phyloP scores from a whole-genome alignment of 2,329 filamentous ascomycete genomes.

The Fusarium nurragi region DNA sequence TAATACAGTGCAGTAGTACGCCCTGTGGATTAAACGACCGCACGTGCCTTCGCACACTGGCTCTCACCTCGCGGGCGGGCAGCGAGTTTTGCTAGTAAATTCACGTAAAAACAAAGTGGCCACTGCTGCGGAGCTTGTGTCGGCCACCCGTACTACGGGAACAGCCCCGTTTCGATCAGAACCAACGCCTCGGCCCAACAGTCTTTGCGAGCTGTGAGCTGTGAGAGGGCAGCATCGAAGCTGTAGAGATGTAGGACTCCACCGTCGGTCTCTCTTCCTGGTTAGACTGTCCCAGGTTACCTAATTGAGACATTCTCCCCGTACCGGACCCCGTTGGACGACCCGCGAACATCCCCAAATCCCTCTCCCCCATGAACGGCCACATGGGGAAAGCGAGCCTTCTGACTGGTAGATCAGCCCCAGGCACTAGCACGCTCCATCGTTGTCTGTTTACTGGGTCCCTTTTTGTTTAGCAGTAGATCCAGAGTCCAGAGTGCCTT shows the following conservation, averaged over 20 bases:
- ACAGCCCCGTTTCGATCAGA: background rate
- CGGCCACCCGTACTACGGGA: background rate
- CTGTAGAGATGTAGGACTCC: background rate
- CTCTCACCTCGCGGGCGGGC: background rate
- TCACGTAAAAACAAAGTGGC: background rate
- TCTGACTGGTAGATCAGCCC: constrained; percentile 26
- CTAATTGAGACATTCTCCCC: constrained; percentile 13
- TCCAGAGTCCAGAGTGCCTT: background rate
- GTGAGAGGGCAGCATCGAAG: no score
- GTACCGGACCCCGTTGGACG: no score
- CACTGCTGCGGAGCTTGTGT: background rate
- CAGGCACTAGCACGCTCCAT: background rate
- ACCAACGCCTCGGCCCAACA: background rate
- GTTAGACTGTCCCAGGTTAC: constrained; percentile 11
- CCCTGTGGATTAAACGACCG: background rate
- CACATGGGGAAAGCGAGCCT: constrained; percentile 31
- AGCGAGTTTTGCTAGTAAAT: background rate
- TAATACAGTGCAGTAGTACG: background rate
- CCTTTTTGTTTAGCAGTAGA: background rate
- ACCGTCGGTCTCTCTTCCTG: constrained; percentile 28
- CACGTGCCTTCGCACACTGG: constrained; percentile 8
- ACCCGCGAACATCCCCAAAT: no score
- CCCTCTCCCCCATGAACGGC: no score
- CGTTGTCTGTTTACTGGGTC: background rate
- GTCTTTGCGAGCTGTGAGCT: no score